These are phyloP conservation scores for Ceratobasidium sp. DNA, from an alignment of 1,284 basidiomycete genomes.

Conservation along the genomic window DNA sequence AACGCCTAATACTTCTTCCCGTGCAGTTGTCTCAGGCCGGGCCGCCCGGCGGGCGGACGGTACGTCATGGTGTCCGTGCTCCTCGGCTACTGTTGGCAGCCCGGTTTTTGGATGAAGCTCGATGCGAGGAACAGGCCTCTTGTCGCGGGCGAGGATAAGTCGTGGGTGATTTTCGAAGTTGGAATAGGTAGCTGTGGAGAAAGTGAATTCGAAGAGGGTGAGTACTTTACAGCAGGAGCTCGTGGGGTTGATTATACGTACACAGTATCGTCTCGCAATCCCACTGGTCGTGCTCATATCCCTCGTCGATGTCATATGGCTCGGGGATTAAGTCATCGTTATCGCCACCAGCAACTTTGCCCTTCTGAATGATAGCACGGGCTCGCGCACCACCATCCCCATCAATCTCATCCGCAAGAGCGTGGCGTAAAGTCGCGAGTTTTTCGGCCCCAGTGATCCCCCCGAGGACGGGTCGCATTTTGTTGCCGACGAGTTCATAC, in stretches of 20 bases:
- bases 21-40: conserved; percentile 37
- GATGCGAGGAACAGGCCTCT: conserved; percentile 70
- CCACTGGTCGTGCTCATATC: conserved; percentile 78
- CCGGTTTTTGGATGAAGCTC: conserved; percentile 78
- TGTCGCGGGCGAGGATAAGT: conserved; percentile 74
- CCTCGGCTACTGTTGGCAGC: conserved; percentile 66
- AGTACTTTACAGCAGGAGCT: conserved; percentile 6
- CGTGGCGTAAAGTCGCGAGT: conserved; percentile 78
- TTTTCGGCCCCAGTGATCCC: conserved; percentile 80
- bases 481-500: conserved; percentile 89
- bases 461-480: conserved; percentile 78
- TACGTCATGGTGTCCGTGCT: conserved; percentile 42
- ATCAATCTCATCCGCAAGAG: conserved; percentile 68
- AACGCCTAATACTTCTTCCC: conserved; percentile 43
- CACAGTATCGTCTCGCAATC: conserved; percentile 94
- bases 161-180: conserved; percentile 95
- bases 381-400: conserved; percentile 44
- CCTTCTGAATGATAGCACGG: conserved; percentile 52
- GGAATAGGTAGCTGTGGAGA: conserved; percentile 82
- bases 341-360: conserved; percentile 45
- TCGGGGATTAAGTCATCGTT: conserved; percentile 65
- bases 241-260: conserved; percentile 58
- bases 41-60: conserved; percentile 3
- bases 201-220: background rate
- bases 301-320: conserved; percentile 65